Percentiles rank a stretch among this genome's conserved stretches.
Conservation (phyloP, 164 flowering plant species). For the Paratinospora sagittata region DNA sequence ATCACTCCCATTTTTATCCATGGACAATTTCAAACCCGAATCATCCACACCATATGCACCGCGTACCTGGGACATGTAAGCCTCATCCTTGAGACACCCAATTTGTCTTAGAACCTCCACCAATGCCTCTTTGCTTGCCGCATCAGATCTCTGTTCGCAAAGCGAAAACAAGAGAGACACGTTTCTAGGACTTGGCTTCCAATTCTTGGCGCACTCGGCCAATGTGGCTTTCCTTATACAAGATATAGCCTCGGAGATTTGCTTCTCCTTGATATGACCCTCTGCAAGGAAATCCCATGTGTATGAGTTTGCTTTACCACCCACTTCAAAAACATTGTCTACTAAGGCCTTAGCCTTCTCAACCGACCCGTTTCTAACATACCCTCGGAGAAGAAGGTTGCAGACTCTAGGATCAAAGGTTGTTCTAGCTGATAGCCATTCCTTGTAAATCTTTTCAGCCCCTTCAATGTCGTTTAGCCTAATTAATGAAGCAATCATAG, state of each 20-base stretch:
- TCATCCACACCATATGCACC: constrained; percentile 8
- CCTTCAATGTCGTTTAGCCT: constrained; percentile 60
- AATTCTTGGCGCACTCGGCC: constrained; percentile 34
- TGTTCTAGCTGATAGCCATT: constrained; percentile 56
- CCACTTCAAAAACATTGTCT: constrained; percentile 45
- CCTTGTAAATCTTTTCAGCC: constrained; percentile 60
- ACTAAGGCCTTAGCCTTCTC: constrained; percentile 50
- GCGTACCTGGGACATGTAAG: constrained; percentile 14
- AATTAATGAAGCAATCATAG: constrained; percentile 56
- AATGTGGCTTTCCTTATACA: constrained; percentile 56
- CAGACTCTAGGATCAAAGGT: constrained; percentile 61
- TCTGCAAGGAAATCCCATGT: constrained; percentile 80
- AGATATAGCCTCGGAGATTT: constrained; percentile 52
- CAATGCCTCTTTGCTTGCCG: constrained; percentile 13
- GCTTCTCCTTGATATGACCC: constrained; percentile 41
- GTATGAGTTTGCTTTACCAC: constrained; percentile 61
- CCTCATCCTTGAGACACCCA: constrained; percentile 16
- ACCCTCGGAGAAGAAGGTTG: constrained; percentile 56
- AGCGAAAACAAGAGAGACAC: constrained; percentile 23
- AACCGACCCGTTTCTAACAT: constrained; percentile 48
- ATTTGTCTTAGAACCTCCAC: constrained; percentile 20
- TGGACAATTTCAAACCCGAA: constrained; percentile 5
- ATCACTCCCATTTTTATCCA: constrained; percentile 10
- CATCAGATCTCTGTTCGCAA: constrained; percentile 22
- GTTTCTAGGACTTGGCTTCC: constrained; percentile 57